Evolutionary conservation across 805 yeast species (phyloP), one percentile per base, ranked within the genome.

Genomic region (Monosporozyma servazzii): DNA sequence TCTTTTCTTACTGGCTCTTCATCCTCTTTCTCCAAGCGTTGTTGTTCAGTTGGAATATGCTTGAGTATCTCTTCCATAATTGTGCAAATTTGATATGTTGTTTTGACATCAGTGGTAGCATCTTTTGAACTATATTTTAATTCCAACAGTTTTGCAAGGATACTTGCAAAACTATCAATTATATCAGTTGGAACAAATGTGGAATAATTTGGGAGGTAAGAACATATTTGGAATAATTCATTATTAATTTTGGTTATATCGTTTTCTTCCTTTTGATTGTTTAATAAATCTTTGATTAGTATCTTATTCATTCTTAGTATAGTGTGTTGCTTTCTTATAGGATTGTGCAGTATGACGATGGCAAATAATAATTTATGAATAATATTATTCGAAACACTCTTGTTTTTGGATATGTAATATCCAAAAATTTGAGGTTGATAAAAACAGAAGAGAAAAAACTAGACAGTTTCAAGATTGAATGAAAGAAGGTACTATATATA

Each of bases 241-340:
- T 47, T 39, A 48, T 52, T 53, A 40, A 58, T 49, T 15, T 47
- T 50, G 29, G 48, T 46, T 21, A 51, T 21, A 23, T 37, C 33
- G 3, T 48, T 52, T 17, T 33, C 47, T 9, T 52, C 42, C n/a
- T 52, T 37, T 7, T 37, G 42, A 30, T 59, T 58, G 49, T 61
- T 61, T 37, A 61, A 44, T 36, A 61, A 52, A 5, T 48, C 49
- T 21, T 52, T 46, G 7, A 61, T 60, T 8, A 57, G 56, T 17
- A 61, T 59, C 47, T 51, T 56, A 43, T 54, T 56, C 61, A 58
- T 58, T 17, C 5, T 31, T 8, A 17, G 6, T 23, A 13, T 21
- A 3, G n/a, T 40, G 7, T 30, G 33, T 13, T 30, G 33, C 33
- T 30, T 5, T 4, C 6, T 25, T 6, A 15, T 5, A 15, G 5